Conservation (phyloP, 805 yeast genomes). For the Dipodascus albidus region DNA sequence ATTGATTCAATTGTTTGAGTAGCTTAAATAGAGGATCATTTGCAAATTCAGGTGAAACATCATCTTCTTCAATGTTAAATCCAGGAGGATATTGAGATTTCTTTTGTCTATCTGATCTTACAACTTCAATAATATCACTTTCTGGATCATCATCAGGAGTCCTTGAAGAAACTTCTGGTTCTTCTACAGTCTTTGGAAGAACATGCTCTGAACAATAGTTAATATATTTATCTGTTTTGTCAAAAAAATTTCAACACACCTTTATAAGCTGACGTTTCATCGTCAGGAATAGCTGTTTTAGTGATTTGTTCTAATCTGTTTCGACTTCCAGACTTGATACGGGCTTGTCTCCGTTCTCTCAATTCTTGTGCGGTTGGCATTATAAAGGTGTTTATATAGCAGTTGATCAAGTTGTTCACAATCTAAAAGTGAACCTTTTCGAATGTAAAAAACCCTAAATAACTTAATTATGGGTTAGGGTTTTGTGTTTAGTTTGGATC, state of each 20-base stretch:
- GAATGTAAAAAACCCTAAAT: no score
- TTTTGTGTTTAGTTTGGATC: background rate
- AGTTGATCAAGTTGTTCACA: no score
- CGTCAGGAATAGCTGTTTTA: conserved; percentile 9
- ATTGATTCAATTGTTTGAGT: background rate
- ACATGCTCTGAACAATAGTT: background rate
- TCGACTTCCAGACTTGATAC: conserved; percentile 20
- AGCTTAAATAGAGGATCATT: conserved; percentile 2
- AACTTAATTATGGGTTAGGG: background rate
- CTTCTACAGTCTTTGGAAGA: background rate
- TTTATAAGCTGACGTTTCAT: background rate
- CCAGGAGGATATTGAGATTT: background rate
- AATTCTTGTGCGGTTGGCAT: conserved; percentile 4
- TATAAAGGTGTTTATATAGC: no score
- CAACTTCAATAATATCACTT: conserved; percentile 1
- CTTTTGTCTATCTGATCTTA: background rate
- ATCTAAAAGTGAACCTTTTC: no score
- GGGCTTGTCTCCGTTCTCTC: conserved; percentile 23
- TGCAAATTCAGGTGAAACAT: background rate
- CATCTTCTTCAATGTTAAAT: conserved; percentile 1
- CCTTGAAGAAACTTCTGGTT: background rate
- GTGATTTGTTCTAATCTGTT: conserved; percentile 24
- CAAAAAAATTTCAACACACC: no score
- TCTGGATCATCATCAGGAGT: background rate
- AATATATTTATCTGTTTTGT: background rate